A percentile compares a stretch with the other conserved stretches of the same genome.
phyloP scores from a whole-genome alignment of 257 asterid genomes.

The Solanum dulcamara region DNA sequence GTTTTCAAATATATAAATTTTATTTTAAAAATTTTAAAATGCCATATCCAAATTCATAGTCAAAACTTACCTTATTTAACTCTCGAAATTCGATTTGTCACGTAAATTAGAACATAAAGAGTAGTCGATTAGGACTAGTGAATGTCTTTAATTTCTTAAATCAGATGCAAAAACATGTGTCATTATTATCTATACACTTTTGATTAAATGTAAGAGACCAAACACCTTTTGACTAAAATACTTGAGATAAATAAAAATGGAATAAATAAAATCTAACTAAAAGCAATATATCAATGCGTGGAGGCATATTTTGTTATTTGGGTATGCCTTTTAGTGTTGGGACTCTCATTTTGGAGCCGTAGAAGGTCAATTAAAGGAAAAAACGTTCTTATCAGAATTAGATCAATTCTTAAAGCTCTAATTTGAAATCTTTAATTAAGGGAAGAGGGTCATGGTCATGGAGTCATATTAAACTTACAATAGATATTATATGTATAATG shows the following conservation, averaged over 20 bases:
- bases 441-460: not conserved
- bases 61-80: no score
- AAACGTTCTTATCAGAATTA: not conserved
- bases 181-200: not conserved
- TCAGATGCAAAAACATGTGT: not conserved
- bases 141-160: not conserved
- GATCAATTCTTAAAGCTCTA: not conserved
- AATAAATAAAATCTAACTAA: not conserved
- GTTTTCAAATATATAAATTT: no score
- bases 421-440: not conserved
- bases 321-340: not conserved
- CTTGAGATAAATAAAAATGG: not conserved
- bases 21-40: no score
- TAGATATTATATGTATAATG: no score
- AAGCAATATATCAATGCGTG: not conserved
- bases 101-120: no score
- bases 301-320: not conserved
- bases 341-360: not conserved
- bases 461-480: not conserved
- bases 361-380: not conserved
- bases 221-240: not conserved
- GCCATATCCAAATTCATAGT: not conserved
- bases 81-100: accelerated
- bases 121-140: not conserved
- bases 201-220: not conserved